These are phyloP conservation scores for Rhododendron griersonianum DNA, from an alignment of 148 eudicot genomes.

Conservation along the genomic window DNA sequence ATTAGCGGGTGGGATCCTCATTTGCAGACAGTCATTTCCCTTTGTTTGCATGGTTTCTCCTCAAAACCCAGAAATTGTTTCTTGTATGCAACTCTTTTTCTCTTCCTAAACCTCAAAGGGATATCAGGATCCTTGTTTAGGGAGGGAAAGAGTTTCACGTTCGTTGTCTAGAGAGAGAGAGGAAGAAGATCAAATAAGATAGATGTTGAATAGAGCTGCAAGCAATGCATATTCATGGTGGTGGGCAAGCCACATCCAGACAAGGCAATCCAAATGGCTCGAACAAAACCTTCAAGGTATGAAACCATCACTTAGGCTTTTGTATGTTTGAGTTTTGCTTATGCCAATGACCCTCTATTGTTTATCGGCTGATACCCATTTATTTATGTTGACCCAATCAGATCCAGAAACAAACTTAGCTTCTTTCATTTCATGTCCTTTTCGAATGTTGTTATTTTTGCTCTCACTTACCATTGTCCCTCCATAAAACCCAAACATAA, in stretches of 20 bases:
- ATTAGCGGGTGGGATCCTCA: not conserved
- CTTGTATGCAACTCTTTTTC: not conserved
- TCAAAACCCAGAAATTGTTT: not conserved
- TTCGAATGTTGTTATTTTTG: not conserved
- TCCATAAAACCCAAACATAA: not conserved
- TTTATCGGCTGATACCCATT: not conserved
- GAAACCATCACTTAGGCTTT: not conserved
- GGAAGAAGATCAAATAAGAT: not conserved
- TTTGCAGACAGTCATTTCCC: not conserved
- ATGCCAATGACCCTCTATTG: not conserved
- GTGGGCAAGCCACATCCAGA: conserved; percentile 47
- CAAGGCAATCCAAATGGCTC: conserved; percentile 48
- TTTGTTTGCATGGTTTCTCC: conserved; percentile 1
- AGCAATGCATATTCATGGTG: conserved; percentile 51
- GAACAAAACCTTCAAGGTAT: conserved; percentile 37
- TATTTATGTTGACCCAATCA: not conserved
- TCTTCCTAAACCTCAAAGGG: conserved; percentile 12
- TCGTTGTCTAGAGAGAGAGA: not conserved
- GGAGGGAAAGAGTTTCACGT: conserved; percentile 7
- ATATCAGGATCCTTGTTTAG: conserved; percentile 23
- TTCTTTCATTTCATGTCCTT: not conserved
- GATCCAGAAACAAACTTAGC: not conserved
- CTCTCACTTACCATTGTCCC: not conserved
- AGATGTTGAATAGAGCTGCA: conserved; percentile 43
- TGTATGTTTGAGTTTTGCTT: not conserved